Percentiles rank a stretch among this genome's conserved stretches.
Evolutionary conservation across 192 early-diverging fungal species (phyloP).

Genomic region (Mortierella claussenii): DNA sequence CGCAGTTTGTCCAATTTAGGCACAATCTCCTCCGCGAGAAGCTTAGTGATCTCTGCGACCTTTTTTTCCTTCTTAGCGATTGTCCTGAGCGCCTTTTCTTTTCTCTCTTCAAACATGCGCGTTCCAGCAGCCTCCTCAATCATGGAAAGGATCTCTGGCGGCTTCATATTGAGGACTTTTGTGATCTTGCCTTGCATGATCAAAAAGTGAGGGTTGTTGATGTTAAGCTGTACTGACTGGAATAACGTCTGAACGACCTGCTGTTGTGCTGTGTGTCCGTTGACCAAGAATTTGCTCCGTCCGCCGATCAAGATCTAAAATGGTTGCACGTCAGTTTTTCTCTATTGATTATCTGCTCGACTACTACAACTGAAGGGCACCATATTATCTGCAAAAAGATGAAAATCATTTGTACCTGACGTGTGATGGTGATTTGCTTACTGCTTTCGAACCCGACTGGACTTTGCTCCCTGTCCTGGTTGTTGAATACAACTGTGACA

Average conservation of each 20-base stretch:
- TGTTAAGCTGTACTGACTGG: conserved; percentile 97
- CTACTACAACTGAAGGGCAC: neutral
- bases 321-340: no score
- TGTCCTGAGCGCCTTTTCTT: conserved; percentile 92
- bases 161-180: conserved; percentile 99
- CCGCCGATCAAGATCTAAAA: conserved; percentile 87
- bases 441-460: conserved; percentile 90
- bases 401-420: conserved; percentile 90
- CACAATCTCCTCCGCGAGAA: conserved; percentile 89
- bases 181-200: conserved; percentile 99
- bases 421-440: conserved; percentile 91
- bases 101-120: conserved; percentile 98
- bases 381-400: no score
- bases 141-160: conserved; percentile 95
- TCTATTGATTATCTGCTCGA: no score
- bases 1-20: conserved; percentile 94
- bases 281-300: conserved; percentile 97
- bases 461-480: conserved; percentile 82
- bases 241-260: conserved; percentile 92
- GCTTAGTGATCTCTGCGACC: conserved; percentile 90
- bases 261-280: conserved; percentile 90
- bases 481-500: conserved; percentile 97
- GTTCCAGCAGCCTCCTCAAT: conserved; percentile 99
- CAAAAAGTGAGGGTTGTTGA: conserved; percentile 99
- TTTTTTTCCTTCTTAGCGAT: conserved; percentile 97